Conservation (phyloP, 2,329 filamentous ascomycete species). For the Ceratocystis harringtonii region DNA sequence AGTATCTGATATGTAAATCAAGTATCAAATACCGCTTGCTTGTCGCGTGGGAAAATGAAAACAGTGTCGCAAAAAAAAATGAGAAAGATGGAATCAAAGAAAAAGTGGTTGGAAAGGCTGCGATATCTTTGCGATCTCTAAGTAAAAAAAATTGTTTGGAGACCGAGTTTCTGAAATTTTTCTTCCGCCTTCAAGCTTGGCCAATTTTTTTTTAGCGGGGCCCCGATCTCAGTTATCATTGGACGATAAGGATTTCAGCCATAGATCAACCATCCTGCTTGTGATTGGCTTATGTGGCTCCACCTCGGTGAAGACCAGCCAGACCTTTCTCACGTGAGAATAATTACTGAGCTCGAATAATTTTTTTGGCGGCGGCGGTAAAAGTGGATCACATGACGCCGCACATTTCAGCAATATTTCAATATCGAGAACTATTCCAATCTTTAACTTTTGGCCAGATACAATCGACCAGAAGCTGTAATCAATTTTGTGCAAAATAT, state of each 20-base stretch:
- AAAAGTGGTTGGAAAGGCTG: slow-evolving; percentile 14
- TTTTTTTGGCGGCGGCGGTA: neutral
- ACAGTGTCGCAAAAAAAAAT: slow-evolving; percentile 8
- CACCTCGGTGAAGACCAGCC: slow-evolving; percentile 14
- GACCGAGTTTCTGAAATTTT: slow-evolving; percentile 19
- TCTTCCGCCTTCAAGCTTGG: slow-evolving; percentile 17
- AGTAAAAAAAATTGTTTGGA: slow-evolving; percentile 16
- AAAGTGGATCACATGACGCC: slow-evolving; percentile 12
- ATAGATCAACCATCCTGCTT: slow-evolving; percentile 8
- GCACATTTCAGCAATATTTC: slow-evolving; percentile 8
- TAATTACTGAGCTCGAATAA: neutral
- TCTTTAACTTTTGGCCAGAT: too few species aligned
- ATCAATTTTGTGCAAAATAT: neutral
- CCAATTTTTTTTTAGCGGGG: slow-evolving; percentile 19
- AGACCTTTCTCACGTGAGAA: slow-evolving; percentile 13
- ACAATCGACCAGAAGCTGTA: neutral
- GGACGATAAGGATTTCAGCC: slow-evolving; percentile 17
- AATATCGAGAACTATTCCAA: neutral
- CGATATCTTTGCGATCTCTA: slow-evolving; percentile 17
- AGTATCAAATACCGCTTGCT: neutral
- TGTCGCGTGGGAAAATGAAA: slow-evolving; percentile 7
- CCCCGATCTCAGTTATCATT: slow-evolving; percentile 16
- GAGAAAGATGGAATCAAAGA: slow-evolving; percentile 3
- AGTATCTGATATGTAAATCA: slow-evolving; percentile 8
- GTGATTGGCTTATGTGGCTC: slow-evolving; percentile 10